Percentiles rank a stretch among this genome's conserved stretches.
phyloP scores from a whole-genome alignment of 2,329 filamentous ascomycete species.

The Didymella pomorum region DNA sequence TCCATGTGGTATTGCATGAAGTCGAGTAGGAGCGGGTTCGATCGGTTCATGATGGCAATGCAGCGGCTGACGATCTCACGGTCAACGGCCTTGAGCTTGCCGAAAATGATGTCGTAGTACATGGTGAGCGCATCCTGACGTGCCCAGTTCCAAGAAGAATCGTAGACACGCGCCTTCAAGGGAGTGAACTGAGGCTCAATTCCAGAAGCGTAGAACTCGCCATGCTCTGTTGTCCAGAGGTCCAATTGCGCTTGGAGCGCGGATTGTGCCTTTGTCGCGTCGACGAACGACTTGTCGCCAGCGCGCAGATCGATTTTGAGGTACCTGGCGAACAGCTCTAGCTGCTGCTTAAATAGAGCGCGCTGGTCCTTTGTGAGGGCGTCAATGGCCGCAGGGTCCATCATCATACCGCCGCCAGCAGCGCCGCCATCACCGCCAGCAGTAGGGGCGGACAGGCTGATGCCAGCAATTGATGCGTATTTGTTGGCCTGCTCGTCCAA shows the following conservation, averaged over 20 bases:
- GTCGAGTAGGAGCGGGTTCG: constrained; percentile 91
- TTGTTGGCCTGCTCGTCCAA: constrained; percentile 89
- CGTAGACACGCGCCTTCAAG: constrained; percentile 94
- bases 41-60: constrained; percentile 99
- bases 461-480: constrained; percentile 83
- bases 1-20: constrained; percentile 99
- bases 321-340: constrained; percentile 93
- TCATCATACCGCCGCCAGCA: constrained; percentile 92
- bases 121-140: constrained; percentile 96
- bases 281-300: constrained; percentile 92
- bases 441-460: constrained; percentile 78
- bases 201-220: constrained; percentile 92
- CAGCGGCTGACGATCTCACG: constrained; percentile 98
- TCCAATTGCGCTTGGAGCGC: constrained; percentile 92
- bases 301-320: constrained; percentile 95
- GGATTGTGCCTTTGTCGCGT: constrained; percentile 83
- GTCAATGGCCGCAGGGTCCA: constrained; percentile 97
- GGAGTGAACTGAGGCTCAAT: constrained; percentile 94
- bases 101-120: constrained; percentile 99
- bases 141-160: constrained; percentile 99
- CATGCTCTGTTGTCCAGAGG: constrained; percentile 93
- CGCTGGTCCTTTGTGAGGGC: constrained; percentile 96
- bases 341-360: constrained; percentile 96
- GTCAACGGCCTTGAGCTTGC: constrained; percentile 88
- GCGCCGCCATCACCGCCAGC: constrained; percentile 76